Percentiles rank a stretch among this genome's conserved stretches.
These are phyloP conservation scores for Russula emetica DNA, from an alignment of 768 basidiomycete species.

Conservation along the genomic window DNA sequence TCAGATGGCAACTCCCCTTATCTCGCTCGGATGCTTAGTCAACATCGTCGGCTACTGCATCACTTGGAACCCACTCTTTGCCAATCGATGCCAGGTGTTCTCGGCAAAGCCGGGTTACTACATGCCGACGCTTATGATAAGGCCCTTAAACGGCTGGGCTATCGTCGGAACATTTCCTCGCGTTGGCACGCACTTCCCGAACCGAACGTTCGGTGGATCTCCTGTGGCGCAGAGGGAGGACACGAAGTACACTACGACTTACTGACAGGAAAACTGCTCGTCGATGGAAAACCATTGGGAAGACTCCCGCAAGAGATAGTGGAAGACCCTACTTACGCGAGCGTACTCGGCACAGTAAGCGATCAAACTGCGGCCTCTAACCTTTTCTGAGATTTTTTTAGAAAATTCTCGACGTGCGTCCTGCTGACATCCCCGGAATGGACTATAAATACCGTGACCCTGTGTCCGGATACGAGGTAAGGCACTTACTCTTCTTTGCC, in stretches of 20 bases:
- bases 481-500: neutral
- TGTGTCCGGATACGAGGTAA: constrained; percentile 15
- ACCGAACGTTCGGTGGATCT: constrained; percentile 11
- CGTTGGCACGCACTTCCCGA: neutral
- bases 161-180: neutral
- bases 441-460: constrained; percentile 9
- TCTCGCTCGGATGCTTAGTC: constrained; percentile 9
- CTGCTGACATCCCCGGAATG: constrained; percentile 11
- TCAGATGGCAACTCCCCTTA: neutral
- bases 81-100: neutral
- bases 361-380: neutral
- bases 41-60: constrained; percentile 12
- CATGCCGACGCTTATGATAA: neutral
- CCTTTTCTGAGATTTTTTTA: neutral
- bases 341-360: constrained; percentile 36
- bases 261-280: constrained; percentile 39
- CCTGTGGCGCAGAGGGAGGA: neutral
- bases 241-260: constrained; percentile 39
- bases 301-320: constrained; percentile 38
- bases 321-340: constrained; percentile 35
- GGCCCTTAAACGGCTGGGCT: neutral
- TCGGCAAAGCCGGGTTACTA: neutral
- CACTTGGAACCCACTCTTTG: constrained; percentile 2
- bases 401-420: constrained; percentile 12
- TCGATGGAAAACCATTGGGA: constrained; percentile 41